These are phyloP conservation scores for Cyberlindnera amylophila DNA, from an alignment of 805 yeast genomes.

Conservation along the genomic window DNA sequence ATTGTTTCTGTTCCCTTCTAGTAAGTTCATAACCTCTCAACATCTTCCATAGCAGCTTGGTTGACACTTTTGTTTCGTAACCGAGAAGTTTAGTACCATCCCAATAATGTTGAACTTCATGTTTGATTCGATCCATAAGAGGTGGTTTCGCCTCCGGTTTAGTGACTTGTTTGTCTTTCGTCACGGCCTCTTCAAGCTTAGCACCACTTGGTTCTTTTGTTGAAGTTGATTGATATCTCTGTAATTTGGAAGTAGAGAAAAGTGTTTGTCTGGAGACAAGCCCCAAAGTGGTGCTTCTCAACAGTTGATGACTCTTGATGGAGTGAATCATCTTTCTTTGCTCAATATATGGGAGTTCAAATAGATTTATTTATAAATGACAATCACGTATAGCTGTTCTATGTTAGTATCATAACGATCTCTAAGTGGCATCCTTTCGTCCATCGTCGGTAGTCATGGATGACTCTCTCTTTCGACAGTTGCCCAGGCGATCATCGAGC, in stretches of 20 bases:
- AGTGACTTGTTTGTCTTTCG: neutral
- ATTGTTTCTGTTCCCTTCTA: constrained; percentile 84
- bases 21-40: constrained; percentile 87
- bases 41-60: constrained; percentile 75
- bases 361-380: too few species aligned
- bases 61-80: constrained; percentile 79
- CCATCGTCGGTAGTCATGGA: too few species aligned
- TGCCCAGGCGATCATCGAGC: too few species aligned
- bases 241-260: neutral
- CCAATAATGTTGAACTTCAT: constrained; percentile 91
- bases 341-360: too few species aligned
- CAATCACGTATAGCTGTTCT: too few species aligned
- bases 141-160: constrained; percentile 42
- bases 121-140: constrained; percentile 81
- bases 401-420: too few species aligned
- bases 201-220: neutral
- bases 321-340: neutral
- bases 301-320: neutral
- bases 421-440: too few species aligned
- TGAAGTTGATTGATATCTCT: constrained; percentile 3
- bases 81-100: constrained; percentile 93
- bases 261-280: neutral
- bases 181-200: neutral
- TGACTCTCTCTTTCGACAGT: too few species aligned
- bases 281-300: neutral